Conservation (phyloP, 2,329 filamentous ascomycete species). For the Calonectria pteridis region DNA sequence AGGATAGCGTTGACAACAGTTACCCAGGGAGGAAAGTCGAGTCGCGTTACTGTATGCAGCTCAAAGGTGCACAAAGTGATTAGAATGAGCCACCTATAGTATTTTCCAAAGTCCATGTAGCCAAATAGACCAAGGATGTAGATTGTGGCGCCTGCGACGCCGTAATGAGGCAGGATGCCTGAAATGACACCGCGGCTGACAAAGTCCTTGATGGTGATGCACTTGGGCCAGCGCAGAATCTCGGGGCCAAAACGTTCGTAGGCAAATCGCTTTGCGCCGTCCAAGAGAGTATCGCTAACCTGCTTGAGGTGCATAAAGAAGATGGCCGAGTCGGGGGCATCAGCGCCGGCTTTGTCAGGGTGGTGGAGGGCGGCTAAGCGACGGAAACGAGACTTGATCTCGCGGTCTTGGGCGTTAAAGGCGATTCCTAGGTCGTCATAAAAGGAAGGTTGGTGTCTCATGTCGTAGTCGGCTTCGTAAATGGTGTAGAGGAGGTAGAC, state of each 20-base stretch:
- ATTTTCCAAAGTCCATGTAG: conserved; percentile 75
- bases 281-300: conserved; percentile 84
- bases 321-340: conserved; percentile 48
- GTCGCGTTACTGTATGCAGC: conserved; percentile 67
- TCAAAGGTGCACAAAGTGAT: conserved; percentile 67
- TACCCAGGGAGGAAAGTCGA: conserved; percentile 62
- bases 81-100: conserved; percentile 74
- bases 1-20: conserved; percentile 60
- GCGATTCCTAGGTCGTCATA: conserved; percentile 83
- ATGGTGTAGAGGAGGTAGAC: conserved; percentile 92
- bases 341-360: conserved; percentile 80
- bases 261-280: conserved; percentile 82
- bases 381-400: conserved; percentile 87
- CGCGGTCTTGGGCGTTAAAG: conserved; percentile 76
- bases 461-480: conserved; percentile 88
- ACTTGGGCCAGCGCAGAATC: conserved; percentile 74
- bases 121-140: conserved; percentile 74
- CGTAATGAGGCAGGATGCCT: conserved; percentile 71
- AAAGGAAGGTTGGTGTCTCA: conserved; percentile 79
- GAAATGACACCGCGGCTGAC: conserved; percentile 74
- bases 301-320: conserved; percentile 86
- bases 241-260: conserved; percentile 90
- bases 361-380: conserved; percentile 79
- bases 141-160: conserved; percentile 66
- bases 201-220: conserved; percentile 79